These are phyloP conservation scores for Peronosclerospora sorghi DNA, from an alignment of 352 stramenopile species.

Conservation along the genomic window DNA sequence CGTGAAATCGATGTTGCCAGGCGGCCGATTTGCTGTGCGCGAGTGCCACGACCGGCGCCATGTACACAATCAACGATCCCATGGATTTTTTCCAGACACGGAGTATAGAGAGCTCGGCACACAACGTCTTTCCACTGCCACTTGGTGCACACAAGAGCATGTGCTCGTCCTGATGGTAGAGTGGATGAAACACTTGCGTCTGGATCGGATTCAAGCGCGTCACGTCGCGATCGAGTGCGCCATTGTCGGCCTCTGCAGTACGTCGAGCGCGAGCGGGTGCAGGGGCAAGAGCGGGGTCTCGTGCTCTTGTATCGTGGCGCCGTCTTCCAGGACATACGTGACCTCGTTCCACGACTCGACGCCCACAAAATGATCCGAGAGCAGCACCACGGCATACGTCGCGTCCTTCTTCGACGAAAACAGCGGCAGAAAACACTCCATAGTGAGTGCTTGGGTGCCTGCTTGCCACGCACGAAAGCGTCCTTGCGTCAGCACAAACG, in stretches of 20 bases:
- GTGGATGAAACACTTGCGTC: constrained; percentile 95
- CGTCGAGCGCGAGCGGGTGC: constrained; percentile 89
- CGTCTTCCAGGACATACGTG: constrained; percentile 34
- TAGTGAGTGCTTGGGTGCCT: constrained; percentile 48
- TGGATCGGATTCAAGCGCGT: constrained; percentile 91
- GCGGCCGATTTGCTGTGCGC: constrained; percentile 93
- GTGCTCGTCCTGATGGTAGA: constrained; percentile 95
- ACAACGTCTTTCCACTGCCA: constrained; percentile 94
- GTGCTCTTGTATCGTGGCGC: too few relatives aligned
- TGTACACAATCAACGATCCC: constrained; percentile 89
- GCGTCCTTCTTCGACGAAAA: constrained; percentile 84
- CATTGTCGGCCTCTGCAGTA: constrained; percentile 88
- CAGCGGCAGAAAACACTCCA: constrained; percentile 95
- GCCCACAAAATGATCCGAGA: constrained; percentile 94
- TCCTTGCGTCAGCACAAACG: constrained; percentile 78
- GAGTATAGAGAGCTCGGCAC: constrained; percentile 95
- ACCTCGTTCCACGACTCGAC: constrained; percentile 86
- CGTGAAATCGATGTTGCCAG: constrained; percentile 91
- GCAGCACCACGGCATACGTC: constrained; percentile 89
- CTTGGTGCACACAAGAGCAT: constrained; percentile 95
- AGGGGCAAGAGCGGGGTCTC: constrained; percentile 94
- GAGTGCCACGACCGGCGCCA: constrained; percentile 95
- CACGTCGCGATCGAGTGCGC: constrained; percentile 89
- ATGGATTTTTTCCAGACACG: constrained; percentile 80
- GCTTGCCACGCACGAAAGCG: constrained; percentile 60